Conservation (phyloP, 2,329 filamentous ascomycete genomes). For the Fusarium neocosmosporiellum region DNA sequence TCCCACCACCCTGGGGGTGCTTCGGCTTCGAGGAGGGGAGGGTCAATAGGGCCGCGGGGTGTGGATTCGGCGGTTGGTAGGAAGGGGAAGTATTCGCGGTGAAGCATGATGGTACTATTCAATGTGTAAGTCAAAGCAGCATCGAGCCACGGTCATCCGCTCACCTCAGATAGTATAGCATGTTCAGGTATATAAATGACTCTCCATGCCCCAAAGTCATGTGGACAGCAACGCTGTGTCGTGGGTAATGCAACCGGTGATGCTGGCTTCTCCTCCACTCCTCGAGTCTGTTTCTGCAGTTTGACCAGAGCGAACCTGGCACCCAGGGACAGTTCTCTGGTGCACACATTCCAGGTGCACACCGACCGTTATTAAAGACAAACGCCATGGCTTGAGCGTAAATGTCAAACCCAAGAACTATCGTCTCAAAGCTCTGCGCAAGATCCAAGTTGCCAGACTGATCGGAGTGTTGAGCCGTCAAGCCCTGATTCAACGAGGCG, state of each 20-base stretch:
- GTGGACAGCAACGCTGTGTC: conserved; percentile 51
- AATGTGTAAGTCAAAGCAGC: not conserved
- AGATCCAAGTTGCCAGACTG: conserved; percentile 14
- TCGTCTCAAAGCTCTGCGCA: conserved; percentile 45
- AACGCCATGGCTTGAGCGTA: conserved; percentile 55
- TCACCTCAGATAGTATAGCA: conserved; percentile 57
- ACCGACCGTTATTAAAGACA: conserved; percentile 56
- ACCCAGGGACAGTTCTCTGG: conserved; percentile 55
- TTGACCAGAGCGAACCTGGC: conserved; percentile 49
- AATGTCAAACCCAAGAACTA: conserved; percentile 57
- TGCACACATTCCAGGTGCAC: conserved; percentile 52
- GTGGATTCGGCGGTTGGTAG: conserved; percentile 49
- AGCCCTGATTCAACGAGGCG: rapidly evolving
- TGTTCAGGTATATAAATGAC: conserved; percentile 55
- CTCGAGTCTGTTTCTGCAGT: conserved; percentile 44
- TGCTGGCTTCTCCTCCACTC: conserved; percentile 52
- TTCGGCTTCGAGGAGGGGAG: conserved; percentile 51
- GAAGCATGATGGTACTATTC: conserved; percentile 54
- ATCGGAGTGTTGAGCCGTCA: not conserved
- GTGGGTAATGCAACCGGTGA: conserved; percentile 50
- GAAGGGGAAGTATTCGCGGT: conserved; percentile 58
- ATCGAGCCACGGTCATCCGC: not conserved
- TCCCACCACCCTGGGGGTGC: conserved; percentile 55
- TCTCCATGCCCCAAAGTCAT: conserved; percentile 54
- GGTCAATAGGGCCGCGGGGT: conserved; percentile 54